These are phyloP conservation scores for Elsinoe batatas DNA, from an alignment of 2,329 filamentous ascomycete species.

Conservation along the genomic window DNA sequence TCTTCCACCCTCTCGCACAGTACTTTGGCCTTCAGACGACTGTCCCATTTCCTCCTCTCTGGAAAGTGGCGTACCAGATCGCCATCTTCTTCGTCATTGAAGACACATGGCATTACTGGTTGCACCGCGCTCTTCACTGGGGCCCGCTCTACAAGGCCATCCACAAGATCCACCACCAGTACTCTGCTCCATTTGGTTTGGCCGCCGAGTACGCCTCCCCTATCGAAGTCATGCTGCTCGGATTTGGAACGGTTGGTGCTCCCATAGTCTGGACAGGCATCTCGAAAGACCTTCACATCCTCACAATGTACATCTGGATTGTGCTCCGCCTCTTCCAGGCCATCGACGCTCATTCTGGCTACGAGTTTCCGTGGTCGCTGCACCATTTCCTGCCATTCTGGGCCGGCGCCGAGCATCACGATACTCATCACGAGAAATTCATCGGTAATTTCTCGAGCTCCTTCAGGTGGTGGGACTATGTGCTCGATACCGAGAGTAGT, in stretches of 20 bases:
- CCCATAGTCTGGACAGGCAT: conserved; percentile 77
- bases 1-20: conserved; percentile 94
- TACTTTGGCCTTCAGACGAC: conserved; percentile 80
- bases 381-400: conserved; percentile 95
- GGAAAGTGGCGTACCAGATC: conserved; percentile 86
- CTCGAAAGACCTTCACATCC: conserved; percentile 79
- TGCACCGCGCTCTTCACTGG: conserved; percentile 86
- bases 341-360: conserved; percentile 93
- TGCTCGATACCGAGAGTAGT: conserved; percentile 86
- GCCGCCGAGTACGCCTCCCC: conserved; percentile 96
- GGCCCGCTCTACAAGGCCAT: conserved; percentile 91
- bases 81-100: conserved; percentile 90
- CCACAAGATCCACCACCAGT: conserved; percentile 99
- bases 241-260: conserved; percentile 70
- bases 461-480: conserved; percentile 98
- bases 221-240: conserved; percentile 91
- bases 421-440: conserved; percentile 95
- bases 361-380: conserved; percentile 96
- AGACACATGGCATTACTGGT: conserved; percentile 98
- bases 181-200: conserved; percentile 92
- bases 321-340: conserved; percentile 87
- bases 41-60: conserved; percentile 77
- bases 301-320: conserved; percentile 99
- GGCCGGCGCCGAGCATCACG: conserved; percentile 94
- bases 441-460: conserved; percentile 96